Percentiles rank a stretch among this genome's conserved stretches.
These are phyloP conservation scores for Hypholoma sublateritium DNA, from an alignment of 768 basidiomycete genomes.

Conservation along the genomic window DNA sequence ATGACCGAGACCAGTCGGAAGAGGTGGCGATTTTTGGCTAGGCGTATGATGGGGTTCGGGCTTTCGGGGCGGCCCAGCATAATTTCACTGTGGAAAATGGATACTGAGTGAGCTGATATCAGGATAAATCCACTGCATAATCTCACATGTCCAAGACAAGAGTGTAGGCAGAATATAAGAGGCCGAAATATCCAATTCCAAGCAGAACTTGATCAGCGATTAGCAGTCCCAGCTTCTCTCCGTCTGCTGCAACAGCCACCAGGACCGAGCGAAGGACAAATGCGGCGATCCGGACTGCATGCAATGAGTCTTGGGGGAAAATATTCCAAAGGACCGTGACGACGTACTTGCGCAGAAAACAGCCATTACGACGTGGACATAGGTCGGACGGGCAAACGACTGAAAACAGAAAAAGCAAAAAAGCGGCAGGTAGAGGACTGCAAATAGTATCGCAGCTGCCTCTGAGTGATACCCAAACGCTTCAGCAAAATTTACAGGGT, in stretches of 20 bases:
- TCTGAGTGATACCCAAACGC: conserved; percentile 32
- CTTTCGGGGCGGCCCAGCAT: background rate
- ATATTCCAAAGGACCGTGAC: background rate
- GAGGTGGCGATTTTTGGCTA: background rate
- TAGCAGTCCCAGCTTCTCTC: conserved; percentile 31
- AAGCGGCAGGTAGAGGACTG: conserved; percentile 33
- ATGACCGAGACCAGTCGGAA: conserved; percentile 1
- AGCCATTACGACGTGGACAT: conserved; percentile 31
- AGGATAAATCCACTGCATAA: background rate
- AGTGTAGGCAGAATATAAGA: conserved; percentile 41
- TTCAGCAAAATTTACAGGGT: conserved; percentile 32
- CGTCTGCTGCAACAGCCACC: conserved; percentile 26
- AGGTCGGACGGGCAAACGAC: conserved; percentile 29
- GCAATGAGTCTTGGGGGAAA: background rate
- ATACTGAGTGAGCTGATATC: background rate
- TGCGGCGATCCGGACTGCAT: conserved; percentile 38
- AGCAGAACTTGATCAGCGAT: conserved; percentile 39
- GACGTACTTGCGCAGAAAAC: conserved; percentile 41
- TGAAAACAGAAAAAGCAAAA: conserved; percentile 29
- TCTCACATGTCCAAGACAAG: conserved; percentile 43
- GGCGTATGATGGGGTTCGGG: background rate
- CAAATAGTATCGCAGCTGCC: conserved; percentile 34
- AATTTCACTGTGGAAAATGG: background rate
- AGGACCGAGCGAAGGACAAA: conserved; percentile 41
- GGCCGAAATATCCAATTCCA: conserved; percentile 42